Conservation (phyloP, 2,329 filamentous ascomycete species). For the Gaeumannomyces tritici region DNA sequence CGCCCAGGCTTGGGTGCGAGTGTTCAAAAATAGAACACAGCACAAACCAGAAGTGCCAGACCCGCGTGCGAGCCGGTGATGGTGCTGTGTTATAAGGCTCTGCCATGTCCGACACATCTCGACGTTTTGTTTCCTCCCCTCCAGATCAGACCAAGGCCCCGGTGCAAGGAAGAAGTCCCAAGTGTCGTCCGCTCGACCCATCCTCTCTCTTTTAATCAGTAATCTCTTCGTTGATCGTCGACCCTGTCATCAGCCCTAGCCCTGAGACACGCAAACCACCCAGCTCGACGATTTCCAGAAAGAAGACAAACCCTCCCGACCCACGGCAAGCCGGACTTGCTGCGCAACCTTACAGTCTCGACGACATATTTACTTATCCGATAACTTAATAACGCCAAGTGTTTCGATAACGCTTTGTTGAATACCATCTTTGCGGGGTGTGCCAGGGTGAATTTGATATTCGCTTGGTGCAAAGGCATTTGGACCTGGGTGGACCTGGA, state of each 20-base stretch:
- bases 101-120: neutral
- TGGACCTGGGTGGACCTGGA: slow-evolving; percentile 21
- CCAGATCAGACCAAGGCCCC: slow-evolving; percentile 4
- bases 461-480: slow-evolving; percentile 17
- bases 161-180: slow-evolving; percentile 2
- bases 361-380: slow-evolving; percentile 7
- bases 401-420: no score
- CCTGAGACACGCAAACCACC: neutral
- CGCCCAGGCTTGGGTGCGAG: neutral
- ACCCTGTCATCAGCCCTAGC: neutral
- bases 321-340: slow-evolving; percentile 49
- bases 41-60: neutral
- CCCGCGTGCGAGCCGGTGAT: neutral
- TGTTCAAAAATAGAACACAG: slow-evolving; percentile 5
- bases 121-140: slow-evolving; percentile 3
- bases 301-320: neutral
- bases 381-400: slow-evolving; percentile 14
- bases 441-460: slow-evolving; percentile 18
- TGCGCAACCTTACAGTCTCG: slow-evolving; percentile 11
- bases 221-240: slow-evolving; percentile 2
- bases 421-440: no score
- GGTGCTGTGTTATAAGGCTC: slow-evolving; percentile 2
- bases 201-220: slow-evolving; percentile 1
- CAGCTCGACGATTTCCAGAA: neutral
- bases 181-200: slow-evolving; percentile 3